Conservation (phyloP, 805 yeast species). For the Candida odintsovae region DNA sequence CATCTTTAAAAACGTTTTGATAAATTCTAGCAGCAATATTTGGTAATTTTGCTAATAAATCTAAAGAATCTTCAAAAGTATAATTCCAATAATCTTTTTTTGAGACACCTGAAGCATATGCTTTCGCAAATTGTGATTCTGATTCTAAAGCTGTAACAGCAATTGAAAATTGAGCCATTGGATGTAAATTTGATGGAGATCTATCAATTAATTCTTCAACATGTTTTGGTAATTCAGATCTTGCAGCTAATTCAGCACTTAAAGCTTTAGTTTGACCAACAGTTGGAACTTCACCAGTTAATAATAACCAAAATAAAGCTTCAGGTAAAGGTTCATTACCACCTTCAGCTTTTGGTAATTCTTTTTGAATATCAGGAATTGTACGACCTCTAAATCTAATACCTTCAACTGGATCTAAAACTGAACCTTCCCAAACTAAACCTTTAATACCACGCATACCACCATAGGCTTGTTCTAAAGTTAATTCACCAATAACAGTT, state of each 20-base stretch:
- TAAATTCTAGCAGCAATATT: conserved; percentile 76
- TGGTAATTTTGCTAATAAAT: conserved; percentile 77
- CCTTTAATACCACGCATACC: conserved; percentile 89
- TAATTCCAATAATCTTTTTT: conserved; percentile 82
- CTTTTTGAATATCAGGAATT: conserved; percentile 70
- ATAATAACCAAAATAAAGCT: conserved; percentile 73
- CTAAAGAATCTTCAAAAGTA: conserved; percentile 75
- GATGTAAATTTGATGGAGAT: conserved; percentile 72
- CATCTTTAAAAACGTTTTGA: conserved; percentile 81
- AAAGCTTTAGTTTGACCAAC: conserved; percentile 64
- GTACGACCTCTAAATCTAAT: conserved; percentile 82
- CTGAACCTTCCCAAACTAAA: conserved; percentile 86
- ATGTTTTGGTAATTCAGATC: conserved; percentile 73
- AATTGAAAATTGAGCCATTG: conserved; percentile 87
- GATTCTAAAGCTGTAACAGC: conserved; percentile 78
- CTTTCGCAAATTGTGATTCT: conserved; percentile 80
- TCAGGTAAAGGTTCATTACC: conserved; percentile 68
- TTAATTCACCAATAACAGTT: conserved; percentile 62
- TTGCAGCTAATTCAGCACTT: conserved; percentile 72
- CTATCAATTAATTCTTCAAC: conserved; percentile 67
- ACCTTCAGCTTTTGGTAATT: conserved; percentile 70
- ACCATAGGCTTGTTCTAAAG: conserved; percentile 79
- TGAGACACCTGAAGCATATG: conserved; percentile 77
- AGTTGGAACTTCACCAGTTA: conserved; percentile 81
- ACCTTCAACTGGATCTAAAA: conserved; percentile 79